Evolutionary conservation across 1,139 yeast species (phyloP).

Genomic region (Williopsis jadinii): DNA sequence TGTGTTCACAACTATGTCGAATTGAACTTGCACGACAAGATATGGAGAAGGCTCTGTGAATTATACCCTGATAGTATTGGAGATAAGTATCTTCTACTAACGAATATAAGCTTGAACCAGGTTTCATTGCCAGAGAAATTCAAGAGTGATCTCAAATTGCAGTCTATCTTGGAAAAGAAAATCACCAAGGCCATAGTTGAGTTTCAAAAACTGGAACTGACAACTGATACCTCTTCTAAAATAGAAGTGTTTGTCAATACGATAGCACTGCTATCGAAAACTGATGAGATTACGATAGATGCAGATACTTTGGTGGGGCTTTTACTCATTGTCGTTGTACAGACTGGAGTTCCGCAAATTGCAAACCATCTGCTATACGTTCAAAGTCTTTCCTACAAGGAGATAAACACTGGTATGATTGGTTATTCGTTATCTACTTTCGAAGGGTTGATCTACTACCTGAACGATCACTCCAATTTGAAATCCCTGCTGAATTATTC

Average conservation of each 20-base stretch:
- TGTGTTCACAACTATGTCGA: constrained; percentile 69
- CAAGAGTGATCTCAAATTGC: constrained; percentile 28
- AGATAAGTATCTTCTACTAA: constrained; percentile 35
- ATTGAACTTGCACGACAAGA: constrained; percentile 51
- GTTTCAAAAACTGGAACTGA: constrained; percentile 43
- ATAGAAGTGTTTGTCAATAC: constrained; percentile 47
- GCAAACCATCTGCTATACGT: constrained; percentile 63
- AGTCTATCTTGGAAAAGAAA: constrained; percentile 35
- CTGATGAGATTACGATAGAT: constrained; percentile 38
- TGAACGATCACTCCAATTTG: constrained; percentile 34
- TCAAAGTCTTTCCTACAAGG: constrained; percentile 49
- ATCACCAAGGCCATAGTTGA: constrained; percentile 47
- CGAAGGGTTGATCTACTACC: constrained; percentile 72
- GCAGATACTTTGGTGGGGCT: constrained; percentile 80
- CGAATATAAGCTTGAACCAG: constrained; percentile 62
- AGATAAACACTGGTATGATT: constrained; percentile 39
- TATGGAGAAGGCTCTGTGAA: constrained; percentile 49
- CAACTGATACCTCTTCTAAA: constrained; percentile 49
- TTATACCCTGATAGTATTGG: constrained; percentile 26
- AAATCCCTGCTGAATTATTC: constrained; percentile 39
- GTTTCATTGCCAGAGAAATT: constrained; percentile 47
- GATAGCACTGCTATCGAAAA: constrained; percentile 42
- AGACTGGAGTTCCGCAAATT: constrained; percentile 51
- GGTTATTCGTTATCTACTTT: constrained; percentile 71
- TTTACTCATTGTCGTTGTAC: constrained; percentile 62